Base-by-base conservation (phyloP, 1,284 basidiomycete genomes). In the Trametes polyzona region DNA sequence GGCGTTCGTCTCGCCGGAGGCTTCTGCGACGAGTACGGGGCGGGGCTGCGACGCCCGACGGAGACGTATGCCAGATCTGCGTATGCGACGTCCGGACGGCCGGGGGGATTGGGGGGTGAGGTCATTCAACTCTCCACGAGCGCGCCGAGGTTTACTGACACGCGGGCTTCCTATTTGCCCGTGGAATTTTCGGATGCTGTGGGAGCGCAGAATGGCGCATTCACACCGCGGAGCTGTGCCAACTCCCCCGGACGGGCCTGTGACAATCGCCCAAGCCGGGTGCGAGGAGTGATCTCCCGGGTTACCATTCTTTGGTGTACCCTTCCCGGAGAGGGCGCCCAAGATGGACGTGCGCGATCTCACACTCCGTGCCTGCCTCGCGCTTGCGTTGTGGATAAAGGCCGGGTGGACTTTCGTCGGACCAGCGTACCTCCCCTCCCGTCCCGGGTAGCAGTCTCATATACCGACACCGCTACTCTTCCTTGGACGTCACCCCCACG, bases 331-430 rank as follows among this genome's bases (percentile, higher is more conserved):
- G 19, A 16, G 52, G 41, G 35, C 57, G 56, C 58, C 32, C 58
- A 43, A 58, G 59, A 60, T 59, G 54, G 33, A 41, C 29, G 32
- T 41, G 30, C 44, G 33, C 55, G 52, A 61, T 63, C 59, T 61
- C 59, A 59, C 62, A 57, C 51, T 61, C 48, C 57, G 62, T 63
- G 56, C 62, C 62, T 63, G 56, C 56, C 51, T 56, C 62, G 58
- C 61, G 58, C 62, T 50, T 50, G 52, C 41, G 30, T 33, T 50
- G 46, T 56, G 57, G 62, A 63, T 63, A 63, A 63, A 63, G 59
- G 35, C 62, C 62, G 58, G 62, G 26, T 21, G 62, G 59, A 63
- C 54, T 58, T 48, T 57, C 44, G 55, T 63, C 62, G 62, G 62
- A 46, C 19, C 19, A 24, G 47, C 40, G 48, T 44, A 48, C 55